These are phyloP conservation scores for Mycosarcoma mackinlayi DNA, from an alignment of 1,284 basidiomycete genomes.

Conservation along the genomic window DNA sequence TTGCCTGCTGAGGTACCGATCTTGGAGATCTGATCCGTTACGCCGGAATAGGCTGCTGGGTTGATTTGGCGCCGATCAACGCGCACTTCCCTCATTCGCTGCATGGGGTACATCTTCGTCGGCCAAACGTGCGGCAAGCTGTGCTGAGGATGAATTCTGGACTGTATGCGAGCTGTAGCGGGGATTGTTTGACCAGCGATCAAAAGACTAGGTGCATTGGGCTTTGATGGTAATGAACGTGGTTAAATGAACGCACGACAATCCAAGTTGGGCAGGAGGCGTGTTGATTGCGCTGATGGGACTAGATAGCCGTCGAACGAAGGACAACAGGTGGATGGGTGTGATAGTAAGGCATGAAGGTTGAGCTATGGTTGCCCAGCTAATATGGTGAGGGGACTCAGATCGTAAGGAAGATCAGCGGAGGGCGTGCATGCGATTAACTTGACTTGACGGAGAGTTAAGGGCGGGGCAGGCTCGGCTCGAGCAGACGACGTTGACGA, in stretches of 20 bases:
- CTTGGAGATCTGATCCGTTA: conserved; percentile 44
- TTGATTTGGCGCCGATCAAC: conserved; percentile 28
- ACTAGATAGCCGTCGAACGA: background rate
- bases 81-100: conserved; percentile 6
- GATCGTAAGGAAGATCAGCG: background rate
- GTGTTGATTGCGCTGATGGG: conserved; percentile 1
- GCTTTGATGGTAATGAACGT: background rate
- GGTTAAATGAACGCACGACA: too few species aligned
- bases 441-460: too few species aligned
- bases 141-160: background rate
- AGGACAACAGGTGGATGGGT: too few species aligned
- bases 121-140: background rate
- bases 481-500: conserved; percentile 2
- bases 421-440: too few species aligned
- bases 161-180: background rate
- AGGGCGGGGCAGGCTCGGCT: background rate
- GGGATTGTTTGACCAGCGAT: conserved; percentile 23
- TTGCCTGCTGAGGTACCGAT: conserved; percentile 15
- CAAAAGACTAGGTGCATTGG: background rate
- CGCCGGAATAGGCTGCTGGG: conserved; percentile 40
- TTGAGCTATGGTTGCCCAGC: conserved; percentile 5
- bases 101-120: conserved; percentile 9
- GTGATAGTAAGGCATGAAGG: background rate
- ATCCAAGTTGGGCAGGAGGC: too few species aligned
- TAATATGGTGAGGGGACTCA: background rate